phyloP scores from a whole-genome alignment of 768 basidiomycete genomes.

The Suillus spraguei region DNA sequence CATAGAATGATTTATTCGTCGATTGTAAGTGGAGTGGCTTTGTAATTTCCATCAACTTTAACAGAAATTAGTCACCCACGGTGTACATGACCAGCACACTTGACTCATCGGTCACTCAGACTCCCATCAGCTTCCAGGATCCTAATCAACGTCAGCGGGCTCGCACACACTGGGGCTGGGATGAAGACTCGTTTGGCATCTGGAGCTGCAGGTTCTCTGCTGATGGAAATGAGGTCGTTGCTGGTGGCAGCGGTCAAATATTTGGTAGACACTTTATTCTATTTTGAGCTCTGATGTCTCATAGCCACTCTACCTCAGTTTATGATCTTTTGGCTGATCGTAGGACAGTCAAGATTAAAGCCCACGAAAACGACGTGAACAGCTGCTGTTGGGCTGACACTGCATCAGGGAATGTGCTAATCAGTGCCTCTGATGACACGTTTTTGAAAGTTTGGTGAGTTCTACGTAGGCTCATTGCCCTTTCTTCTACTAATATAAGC shows the following conservation, averaged over 20 bases:
- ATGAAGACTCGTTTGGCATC: constrained; percentile 65
- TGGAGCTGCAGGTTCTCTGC: constrained; percentile 97
- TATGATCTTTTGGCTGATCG: constrained; percentile 86
- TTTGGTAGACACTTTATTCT: constrained; percentile 51
- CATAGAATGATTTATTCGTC: constrained; percentile 90
- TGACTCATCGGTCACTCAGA: constrained; percentile 62
- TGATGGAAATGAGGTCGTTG: constrained; percentile 93
- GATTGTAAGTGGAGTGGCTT: constrained; percentile 53
- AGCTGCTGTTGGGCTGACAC: constrained; percentile 96
- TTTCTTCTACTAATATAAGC: not conserved
- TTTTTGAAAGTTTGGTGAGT: constrained; percentile 93
- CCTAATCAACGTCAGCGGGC: constrained; percentile 37
- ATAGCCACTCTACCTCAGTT: constrained; percentile 47
- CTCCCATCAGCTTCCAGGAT: constrained; percentile 62
- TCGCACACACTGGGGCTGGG: constrained; percentile 36
- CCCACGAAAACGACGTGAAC: constrained; percentile 91
- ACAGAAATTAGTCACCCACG: constrained; percentile 57
- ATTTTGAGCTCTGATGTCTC: constrained; percentile 6
- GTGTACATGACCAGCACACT: constrained; percentile 75
- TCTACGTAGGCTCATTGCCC: not conserved
- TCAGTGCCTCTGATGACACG: constrained; percentile 94
- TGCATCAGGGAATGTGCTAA: constrained; percentile 88
- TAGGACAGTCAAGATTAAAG: constrained; percentile 82
- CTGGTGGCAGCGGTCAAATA: constrained; percentile 84
- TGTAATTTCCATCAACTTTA: constrained; percentile 12